phyloP scores from a whole-genome alignment of 257 asterid species.

The Salvia splendens region DNA sequence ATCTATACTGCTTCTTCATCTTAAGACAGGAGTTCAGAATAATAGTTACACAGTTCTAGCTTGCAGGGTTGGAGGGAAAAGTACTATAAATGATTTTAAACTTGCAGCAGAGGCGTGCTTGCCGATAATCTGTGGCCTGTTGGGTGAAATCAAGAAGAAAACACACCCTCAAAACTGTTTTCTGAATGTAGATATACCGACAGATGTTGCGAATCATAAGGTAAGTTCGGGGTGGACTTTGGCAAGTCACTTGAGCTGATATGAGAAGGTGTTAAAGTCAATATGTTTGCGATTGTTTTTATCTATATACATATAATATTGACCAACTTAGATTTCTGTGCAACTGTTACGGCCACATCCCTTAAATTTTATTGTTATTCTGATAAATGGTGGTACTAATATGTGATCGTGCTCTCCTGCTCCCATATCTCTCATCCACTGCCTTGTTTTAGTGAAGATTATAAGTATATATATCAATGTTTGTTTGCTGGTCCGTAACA shows the following conservation, averaged over 20 bases:
- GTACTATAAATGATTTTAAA: conserved; percentile 53
- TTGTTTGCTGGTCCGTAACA: conserved; percentile 36
- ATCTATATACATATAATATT: conserved; percentile 6
- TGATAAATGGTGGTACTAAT: conserved; percentile 13
- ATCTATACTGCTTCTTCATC: conserved; percentile 5
- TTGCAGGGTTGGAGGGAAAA: conserved; percentile 63
- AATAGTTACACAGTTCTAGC: conserved; percentile 23
- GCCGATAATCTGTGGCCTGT: conserved; percentile 61
- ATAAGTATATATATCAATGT: neutral
- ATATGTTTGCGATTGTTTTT: conserved; percentile 1
- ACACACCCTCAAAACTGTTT: conserved; percentile 61
- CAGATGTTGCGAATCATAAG: conserved; percentile 68
- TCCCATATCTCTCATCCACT: neutral
- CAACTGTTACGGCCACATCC: neutral
- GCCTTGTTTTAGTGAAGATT: too few species aligned
- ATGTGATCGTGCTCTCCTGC: conserved; percentile 1
- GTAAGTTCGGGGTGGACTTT: conserved; percentile 35
- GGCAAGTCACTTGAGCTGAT: conserved; percentile 19
- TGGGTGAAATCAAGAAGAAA: conserved; percentile 56
- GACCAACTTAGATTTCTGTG: conserved; percentile 9
- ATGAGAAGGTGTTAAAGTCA: conserved; percentile 3
- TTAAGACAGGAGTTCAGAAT: neutral
- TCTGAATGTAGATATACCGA: conserved; percentile 71
- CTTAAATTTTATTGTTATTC: conserved; percentile 6
- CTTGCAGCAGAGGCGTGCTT: conserved; percentile 84